Conservation (phyloP, 495 filamentous ascomycete genomes). For the Hypoxylon cercidicola region DNA sequence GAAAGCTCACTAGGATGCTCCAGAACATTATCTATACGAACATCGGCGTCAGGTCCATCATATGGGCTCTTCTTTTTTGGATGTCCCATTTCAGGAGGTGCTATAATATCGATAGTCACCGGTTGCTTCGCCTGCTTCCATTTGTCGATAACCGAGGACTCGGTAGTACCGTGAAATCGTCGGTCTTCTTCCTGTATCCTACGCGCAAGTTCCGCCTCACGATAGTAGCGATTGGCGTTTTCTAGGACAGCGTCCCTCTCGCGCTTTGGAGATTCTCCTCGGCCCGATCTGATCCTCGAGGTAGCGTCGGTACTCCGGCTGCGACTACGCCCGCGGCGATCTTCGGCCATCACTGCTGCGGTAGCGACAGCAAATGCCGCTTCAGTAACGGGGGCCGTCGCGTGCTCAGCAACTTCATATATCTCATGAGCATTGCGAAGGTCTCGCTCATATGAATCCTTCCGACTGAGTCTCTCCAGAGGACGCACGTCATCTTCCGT, state of each 20-base stretch:
- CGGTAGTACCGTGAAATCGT: slow-evolving; percentile 55
- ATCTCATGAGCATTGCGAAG: slow-evolving; percentile 49
- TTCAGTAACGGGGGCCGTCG: slow-evolving; percentile 50
- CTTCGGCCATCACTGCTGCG: slow-evolving; percentile 47
- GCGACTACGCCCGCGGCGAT: slow-evolving; percentile 36
- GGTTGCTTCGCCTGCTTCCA: slow-evolving; percentile 53
- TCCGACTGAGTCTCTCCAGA: slow-evolving; percentile 50
- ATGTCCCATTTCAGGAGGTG: slow-evolving; percentile 59
- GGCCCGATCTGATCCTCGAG: slow-evolving; percentile 35
- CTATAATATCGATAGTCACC: slow-evolving; percentile 50
- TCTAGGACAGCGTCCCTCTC: slow-evolving; percentile 57
- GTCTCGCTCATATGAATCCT: slow-evolving; percentile 53
- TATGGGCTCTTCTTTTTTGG: slow-evolving; percentile 57
- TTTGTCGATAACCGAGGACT: slow-evolving; percentile 61
- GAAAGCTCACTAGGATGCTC: slow-evolving; percentile 43
- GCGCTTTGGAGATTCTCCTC: slow-evolving; percentile 28
- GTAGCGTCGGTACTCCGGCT: slow-evolving; percentile 32
- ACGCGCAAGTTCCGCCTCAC: slow-evolving; percentile 58
- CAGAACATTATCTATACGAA: slow-evolving; percentile 61
- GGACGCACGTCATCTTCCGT: slow-evolving; percentile 31
- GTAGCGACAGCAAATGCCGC: slow-evolving; percentile 51
- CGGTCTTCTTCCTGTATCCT: slow-evolving; percentile 59
- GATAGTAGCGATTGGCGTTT: slow-evolving; percentile 62
- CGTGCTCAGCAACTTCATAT: slow-evolving; percentile 47
- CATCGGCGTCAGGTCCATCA: slow-evolving; percentile 66